Base-by-base conservation (phyloP, 345 rosid genomes). In the Carallia pectinifolia region DNA sequence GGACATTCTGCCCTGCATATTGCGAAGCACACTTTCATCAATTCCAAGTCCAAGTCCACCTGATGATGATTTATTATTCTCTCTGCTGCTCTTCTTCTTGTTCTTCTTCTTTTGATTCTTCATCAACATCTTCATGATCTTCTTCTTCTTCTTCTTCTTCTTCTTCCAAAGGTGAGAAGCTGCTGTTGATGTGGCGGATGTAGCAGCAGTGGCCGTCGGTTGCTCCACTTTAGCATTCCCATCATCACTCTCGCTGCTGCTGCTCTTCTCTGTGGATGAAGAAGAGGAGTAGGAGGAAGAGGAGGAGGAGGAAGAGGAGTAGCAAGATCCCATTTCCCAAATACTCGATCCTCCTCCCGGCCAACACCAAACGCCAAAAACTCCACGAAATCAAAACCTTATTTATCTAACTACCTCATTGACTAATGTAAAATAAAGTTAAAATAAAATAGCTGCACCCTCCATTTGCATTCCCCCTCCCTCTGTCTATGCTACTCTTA, bases 311-410 rank as follows among this genome's bases (percentile, higher is more conserved):
- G 76, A 44, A n/a, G 97, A 86, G 30, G 97, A 87, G 79, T 80
- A 78, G 81, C 95, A 91, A 77, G 86, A 81, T 71, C 97, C 97
- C 97, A 91, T 91, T 62, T 78, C 31, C 54, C 31, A 29, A 3
- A 44, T 44, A 12, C 2, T 33, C 0, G 34, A 33, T 33, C 34
- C 34, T 33, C 34, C 34, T 33, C 34, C 34, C 34, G 4, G 34
- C 34, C 1, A 4, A 33, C 34, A 33, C 34, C 34, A 33, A 33
- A 33, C 2, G 34, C 34, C 34, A 4, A 33, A 33, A 33, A 33
- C 34, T 33, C 34, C 34, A 33, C 34, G 0, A 23, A 33, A 33
- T 33, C 34, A 33, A 33, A 33, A 33, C 34, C 34, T 33, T 33
- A 33, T 33, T 33, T 33, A 33, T 33, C 34, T 33, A 33, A 33